These are phyloP conservation scores for Borovskyia barvae DNA, from an alignment of 208 protist genomes.

Conservation along the genomic window DNA sequence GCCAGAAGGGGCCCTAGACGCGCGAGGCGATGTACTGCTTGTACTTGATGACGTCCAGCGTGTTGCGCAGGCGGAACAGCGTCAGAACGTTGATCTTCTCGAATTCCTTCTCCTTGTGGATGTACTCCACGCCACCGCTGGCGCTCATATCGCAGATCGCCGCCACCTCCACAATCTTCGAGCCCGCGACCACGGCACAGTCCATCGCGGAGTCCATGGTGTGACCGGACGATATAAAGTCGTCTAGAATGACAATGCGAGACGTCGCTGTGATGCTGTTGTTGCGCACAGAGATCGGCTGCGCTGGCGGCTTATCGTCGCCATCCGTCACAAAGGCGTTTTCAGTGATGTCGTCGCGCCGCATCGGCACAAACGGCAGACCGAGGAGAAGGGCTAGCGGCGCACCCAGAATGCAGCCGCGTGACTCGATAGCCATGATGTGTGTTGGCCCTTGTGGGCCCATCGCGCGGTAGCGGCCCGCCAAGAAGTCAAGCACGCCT, in stretches of 20 bases:
- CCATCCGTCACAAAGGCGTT: slow-evolving; percentile 30
- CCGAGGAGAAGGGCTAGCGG: slow-evolving; percentile 73
- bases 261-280: slow-evolving; percentile 54
- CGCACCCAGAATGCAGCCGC: slow-evolving; percentile 75
- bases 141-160: slow-evolving; percentile 69
- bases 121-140: slow-evolving; percentile 58
- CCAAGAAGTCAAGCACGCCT: slow-evolving; percentile 59
- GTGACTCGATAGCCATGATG: slow-evolving; percentile 71
- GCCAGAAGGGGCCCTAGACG: neutral
- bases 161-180: slow-evolving; percentile 63
- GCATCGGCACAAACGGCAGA: slow-evolving; percentile 76
- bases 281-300: slow-evolving; percentile 49
- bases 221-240: slow-evolving; percentile 82
- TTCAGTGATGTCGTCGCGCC: slow-evolving; percentile 40
- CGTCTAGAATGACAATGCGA: slow-evolving; percentile 85
- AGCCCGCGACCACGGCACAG: slow-evolving; percentile 54
- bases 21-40: slow-evolving; percentile 18
- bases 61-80: slow-evolving; percentile 62
- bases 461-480: slow-evolving; percentile 61
- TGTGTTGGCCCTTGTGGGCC: slow-evolving; percentile 60
- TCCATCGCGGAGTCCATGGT: slow-evolving; percentile 70
- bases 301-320: slow-evolving; percentile 22
- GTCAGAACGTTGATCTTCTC: slow-evolving; percentile 66
- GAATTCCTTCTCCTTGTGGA: slow-evolving; percentile 57
- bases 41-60: slow-evolving; percentile 31